A percentile compares a stretch with the other conserved stretches of the same genome.
Conservation (phyloP, 371 early-diverging fungal species). For the Zopfochytrium polystomum region DNA sequence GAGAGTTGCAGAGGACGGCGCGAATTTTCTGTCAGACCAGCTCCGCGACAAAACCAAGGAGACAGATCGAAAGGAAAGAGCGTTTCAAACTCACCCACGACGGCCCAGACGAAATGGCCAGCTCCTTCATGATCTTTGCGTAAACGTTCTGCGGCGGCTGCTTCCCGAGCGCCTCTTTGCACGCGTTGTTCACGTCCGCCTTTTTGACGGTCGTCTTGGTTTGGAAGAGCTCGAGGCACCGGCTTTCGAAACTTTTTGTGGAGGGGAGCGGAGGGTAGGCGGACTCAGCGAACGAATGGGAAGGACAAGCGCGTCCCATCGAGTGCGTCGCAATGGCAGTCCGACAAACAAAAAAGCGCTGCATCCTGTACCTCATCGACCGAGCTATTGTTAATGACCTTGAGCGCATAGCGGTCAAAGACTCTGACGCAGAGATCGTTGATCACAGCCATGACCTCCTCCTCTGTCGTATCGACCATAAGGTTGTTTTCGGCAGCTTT, state of each 20-base stretch:
- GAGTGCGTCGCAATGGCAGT: too few species aligned
- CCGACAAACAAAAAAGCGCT: too few species aligned
- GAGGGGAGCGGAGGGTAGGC: not conserved
- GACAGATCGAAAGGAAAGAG: too few species aligned
- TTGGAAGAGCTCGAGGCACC: constrained; percentile 29
- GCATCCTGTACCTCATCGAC: constrained; percentile 10
- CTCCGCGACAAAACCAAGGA: too few species aligned
- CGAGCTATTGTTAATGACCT: constrained; percentile 1
- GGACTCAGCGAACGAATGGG: too few species aligned
- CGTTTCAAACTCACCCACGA: constrained; percentile 33
- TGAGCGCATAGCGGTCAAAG: constrained; percentile 20
- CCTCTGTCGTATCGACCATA: constrained; percentile 7
- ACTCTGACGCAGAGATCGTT: constrained; percentile 12
- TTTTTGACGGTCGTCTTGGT: constrained; percentile 25
- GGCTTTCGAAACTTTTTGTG: constrained; percentile 31
- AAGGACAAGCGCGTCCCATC: too few species aligned
- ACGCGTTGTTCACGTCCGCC: constrained; percentile 28
- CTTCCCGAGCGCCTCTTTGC: constrained; percentile 21
- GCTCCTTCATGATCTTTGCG: constrained; percentile 39
- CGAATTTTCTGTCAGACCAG: too few species aligned
- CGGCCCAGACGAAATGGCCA: constrained; percentile 29
- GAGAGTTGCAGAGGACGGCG: too few species aligned
- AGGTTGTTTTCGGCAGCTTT: constrained; percentile 14
- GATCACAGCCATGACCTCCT: constrained; percentile 12
- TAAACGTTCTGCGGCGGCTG: constrained; percentile 26